A percentile compares a stretch with the other conserved stretches of the same genome.
Evolutionary conservation across 2,329 filamentous ascomycete genomes (phyloP).

Genomic region (Colletotrichum lentis): DNA sequence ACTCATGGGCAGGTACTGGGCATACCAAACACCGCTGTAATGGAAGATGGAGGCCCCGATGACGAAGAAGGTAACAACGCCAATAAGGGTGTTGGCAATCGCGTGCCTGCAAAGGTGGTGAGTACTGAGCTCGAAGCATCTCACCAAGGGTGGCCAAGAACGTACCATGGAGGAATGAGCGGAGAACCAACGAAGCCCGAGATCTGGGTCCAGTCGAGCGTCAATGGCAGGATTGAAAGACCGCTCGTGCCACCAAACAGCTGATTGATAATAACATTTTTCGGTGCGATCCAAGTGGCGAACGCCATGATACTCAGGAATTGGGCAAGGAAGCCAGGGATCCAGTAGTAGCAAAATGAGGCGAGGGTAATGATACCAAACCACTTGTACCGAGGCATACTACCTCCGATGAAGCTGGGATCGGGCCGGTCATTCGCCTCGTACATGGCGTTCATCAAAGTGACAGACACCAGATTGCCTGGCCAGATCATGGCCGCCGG

Average conservation of each 20-base stretch:
- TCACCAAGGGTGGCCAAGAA: background rate
- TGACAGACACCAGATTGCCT: conserved; percentile 69
- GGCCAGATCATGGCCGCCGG: conserved; percentile 81
- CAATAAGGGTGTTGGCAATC: conserved; percentile 76
- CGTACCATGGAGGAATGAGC: conserved; percentile 72
- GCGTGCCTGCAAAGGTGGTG: conserved; percentile 62
- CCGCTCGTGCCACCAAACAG: conserved; percentile 75
- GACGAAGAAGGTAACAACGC: conserved; percentile 71
- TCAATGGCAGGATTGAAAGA: conserved; percentile 73
- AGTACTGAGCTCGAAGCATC: background rate
- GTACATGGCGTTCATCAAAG: conserved; percentile 77
- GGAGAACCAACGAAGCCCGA: conserved; percentile 74
- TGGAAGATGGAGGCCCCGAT: conserved; percentile 68
- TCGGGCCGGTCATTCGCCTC: conserved; percentile 62
- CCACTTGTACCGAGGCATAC: conserved; percentile 71
- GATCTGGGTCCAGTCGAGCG: conserved; percentile 80
- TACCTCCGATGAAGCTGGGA: conserved; percentile 67
- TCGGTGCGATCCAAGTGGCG: conserved; percentile 74
- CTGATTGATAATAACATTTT: conserved; percentile 74
- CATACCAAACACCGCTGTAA: conserved; percentile 72
- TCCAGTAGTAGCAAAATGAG: conserved; percentile 73
- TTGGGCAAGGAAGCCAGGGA: conserved; percentile 73
- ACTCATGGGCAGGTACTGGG: conserved; percentile 72
- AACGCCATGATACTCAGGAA: conserved; percentile 76
- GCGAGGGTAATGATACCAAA: conserved; percentile 66